Conservation (phyloP, 139 green algal genomes). For the Haematococcus lacustris region DNA sequence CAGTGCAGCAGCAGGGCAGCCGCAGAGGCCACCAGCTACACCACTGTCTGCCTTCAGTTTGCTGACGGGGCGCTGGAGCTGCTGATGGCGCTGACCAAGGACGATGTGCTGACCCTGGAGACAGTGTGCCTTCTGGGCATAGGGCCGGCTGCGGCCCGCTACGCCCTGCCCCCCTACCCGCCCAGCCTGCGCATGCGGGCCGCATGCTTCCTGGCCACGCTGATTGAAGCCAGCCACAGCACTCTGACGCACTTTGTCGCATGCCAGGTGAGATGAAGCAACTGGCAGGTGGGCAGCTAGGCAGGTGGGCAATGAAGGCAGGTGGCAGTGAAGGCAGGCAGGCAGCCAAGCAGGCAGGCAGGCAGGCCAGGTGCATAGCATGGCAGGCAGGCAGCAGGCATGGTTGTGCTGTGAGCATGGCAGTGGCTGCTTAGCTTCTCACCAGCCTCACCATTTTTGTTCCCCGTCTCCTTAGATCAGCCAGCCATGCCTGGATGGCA, state of each 20-base stretch:
- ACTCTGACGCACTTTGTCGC: conserved; percentile 67
- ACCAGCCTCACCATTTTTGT: conserved; percentile 20
- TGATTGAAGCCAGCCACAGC: conserved; percentile 39
- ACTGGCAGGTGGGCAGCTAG: no score
- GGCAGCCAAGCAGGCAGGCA: no score
- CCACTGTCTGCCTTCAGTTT: no score
- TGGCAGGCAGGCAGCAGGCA: no score
- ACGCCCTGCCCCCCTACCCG: conserved; percentile 17
- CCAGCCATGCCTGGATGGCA: no score
- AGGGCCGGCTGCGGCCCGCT: conserved; percentile 49
- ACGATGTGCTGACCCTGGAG: conserved; percentile 47
- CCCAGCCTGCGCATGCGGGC: conserved; percentile 37
- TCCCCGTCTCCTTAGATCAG: not conserved
- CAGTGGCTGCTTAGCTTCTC: no score
- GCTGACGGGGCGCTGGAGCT: conserved; percentile 52
- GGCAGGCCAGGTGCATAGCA: no score
- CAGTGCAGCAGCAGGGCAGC: no score
- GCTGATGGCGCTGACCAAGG: conserved; percentile 32
- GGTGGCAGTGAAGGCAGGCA: no score
- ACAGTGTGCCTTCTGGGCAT: conserved; percentile 61
- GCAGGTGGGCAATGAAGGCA: no score
- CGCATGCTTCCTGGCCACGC: conserved; percentile 51
- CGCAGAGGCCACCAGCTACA: no score
- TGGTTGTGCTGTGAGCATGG: no score
- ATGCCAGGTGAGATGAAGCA: conserved; percentile 53